These are phyloP conservation scores for Candida tunisiensis DNA, from an alignment of 1,139 yeast species.

Conservation along the genomic window DNA sequence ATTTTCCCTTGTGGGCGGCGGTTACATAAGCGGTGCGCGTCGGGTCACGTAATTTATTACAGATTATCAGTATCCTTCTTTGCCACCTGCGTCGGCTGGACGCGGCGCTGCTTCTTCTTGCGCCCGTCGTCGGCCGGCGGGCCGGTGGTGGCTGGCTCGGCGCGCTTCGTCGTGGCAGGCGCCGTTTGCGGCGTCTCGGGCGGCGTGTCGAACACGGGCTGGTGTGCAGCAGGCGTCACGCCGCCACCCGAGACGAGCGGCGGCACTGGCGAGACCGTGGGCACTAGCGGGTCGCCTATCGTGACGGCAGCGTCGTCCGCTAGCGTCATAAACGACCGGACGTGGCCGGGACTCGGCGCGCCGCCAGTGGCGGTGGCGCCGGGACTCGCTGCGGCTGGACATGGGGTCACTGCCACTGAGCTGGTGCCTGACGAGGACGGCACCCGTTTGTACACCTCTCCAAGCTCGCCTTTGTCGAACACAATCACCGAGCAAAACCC, in stretches of 20 bases:
- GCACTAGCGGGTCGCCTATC: too few species aligned
- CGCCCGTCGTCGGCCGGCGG: conserved; percentile 1
- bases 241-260: conserved; percentile 4
- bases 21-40: too few species aligned
- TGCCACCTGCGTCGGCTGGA: conserved; percentile 27
- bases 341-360: conserved; percentile 2
- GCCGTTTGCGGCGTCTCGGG: conserved; percentile 4
- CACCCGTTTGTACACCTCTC: conserved; percentile 18
- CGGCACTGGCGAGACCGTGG: conserved; percentile 4
- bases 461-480: conserved; percentile 37
- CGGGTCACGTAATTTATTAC: too few species aligned
- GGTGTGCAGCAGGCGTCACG: conserved; percentile 1
- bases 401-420: not conserved
- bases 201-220: conserved; percentile 3
- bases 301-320: too few species aligned
- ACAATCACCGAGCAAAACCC: conserved; percentile 70
- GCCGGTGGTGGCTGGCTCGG: not conserved
- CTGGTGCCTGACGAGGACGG: not conserved
- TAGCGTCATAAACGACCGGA: too few species aligned
- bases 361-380: conserved; percentile 2
- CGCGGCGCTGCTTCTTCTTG: conserved; percentile 25
- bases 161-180: not conserved
- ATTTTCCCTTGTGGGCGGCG: too few species aligned
- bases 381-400: conserved; percentile 1
- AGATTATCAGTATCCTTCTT: too few species aligned